Evolutionary conservation across 805 yeast species (phyloP), one percentile per base, ranked within the genome.

Genomic region (Pichia paraexigua): DNA sequence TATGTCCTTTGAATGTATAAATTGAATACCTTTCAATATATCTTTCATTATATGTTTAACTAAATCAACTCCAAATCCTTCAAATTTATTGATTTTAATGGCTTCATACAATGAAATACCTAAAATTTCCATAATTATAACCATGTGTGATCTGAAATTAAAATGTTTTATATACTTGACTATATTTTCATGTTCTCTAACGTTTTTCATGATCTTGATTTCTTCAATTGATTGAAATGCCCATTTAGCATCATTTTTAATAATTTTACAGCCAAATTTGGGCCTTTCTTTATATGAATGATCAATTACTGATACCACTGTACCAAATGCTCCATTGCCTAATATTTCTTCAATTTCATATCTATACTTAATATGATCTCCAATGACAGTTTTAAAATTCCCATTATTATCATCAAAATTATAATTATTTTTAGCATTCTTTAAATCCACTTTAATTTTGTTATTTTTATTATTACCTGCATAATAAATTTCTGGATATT

Each of bases 251-350:
- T 86, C 83, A 63, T 85, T 86, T 53, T 85, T 82, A 56, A 89
- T 82, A 37, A 88, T 78, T 60, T 88, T 88, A 21, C 89, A 71
- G 0, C 96, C 95, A n/a, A 83, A 85, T 12, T 72, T 50, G 25
- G 68, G 68, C 8, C 79, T 74, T 5, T 67, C 67, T 60, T 82
- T 83, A 37, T 24, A 39, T 24, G 53, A 42, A 61, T 84, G 86
- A 67, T 89, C 96, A 22, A 68, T 63, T 54, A 90, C 84, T 51
- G 77, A 72, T 8, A 85, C 69, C 1, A 89, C 96, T 48, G 79
- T 80, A 0, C 96, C 96, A 70, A 88, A 88, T 43, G 91, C 81
- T 9, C 96, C 96, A 47, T 76, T 78, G 0, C 96, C 96, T 12
- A 88, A 71, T 1, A 72, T 65, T 2, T 71, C 65, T 21, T 77